These are phyloP conservation scores for Fraxinus pennsylvanica DNA, from an alignment of 257 asterid genomes.

Conservation along the genomic window DNA sequence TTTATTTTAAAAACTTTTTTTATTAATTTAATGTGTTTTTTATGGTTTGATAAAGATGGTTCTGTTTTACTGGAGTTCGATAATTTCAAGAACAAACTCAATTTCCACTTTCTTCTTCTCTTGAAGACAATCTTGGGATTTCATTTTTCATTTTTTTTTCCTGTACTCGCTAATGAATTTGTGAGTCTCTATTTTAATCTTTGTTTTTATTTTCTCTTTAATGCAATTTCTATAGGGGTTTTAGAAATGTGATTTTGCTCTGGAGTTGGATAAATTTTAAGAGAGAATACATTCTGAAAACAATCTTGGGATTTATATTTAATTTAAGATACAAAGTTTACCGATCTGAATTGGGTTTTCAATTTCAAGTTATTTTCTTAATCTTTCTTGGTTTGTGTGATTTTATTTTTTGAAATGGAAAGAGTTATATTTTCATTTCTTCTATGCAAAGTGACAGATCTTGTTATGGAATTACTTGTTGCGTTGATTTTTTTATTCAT, in stretches of 20 bases:
- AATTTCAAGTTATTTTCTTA: background rate
- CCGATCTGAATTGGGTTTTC: conserved; percentile 14
- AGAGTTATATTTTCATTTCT: background rate
- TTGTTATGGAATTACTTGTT: background rate
- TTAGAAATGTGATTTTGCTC: background rate
- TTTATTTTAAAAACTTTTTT: background rate
- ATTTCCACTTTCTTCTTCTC: background rate
- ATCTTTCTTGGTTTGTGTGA: conserved; percentile 6
- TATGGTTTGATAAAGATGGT: background rate
- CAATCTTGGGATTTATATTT: too few species aligned
- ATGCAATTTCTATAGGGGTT: background rate
- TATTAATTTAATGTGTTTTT: background rate
- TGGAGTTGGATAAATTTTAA: background rate
- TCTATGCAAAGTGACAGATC: conserved; percentile 9
- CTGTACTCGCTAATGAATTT: background rate
- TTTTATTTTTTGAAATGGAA: background rate
- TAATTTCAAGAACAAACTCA: conserved; percentile 17
- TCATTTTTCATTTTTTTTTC: background rate
- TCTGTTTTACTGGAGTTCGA: background rate
- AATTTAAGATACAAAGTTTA: too few species aligned
- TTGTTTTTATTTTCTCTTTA: background rate
- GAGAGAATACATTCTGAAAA: background rate
- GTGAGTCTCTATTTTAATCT: conserved; percentile 1
- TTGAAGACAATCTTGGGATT: background rate
- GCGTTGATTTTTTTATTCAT: too few species aligned